These are phyloP conservation scores for Drechslerella stenobrocha DNA, from an alignment of 2,329 filamentous ascomycete genomes.

Conservation along the genomic window DNA sequence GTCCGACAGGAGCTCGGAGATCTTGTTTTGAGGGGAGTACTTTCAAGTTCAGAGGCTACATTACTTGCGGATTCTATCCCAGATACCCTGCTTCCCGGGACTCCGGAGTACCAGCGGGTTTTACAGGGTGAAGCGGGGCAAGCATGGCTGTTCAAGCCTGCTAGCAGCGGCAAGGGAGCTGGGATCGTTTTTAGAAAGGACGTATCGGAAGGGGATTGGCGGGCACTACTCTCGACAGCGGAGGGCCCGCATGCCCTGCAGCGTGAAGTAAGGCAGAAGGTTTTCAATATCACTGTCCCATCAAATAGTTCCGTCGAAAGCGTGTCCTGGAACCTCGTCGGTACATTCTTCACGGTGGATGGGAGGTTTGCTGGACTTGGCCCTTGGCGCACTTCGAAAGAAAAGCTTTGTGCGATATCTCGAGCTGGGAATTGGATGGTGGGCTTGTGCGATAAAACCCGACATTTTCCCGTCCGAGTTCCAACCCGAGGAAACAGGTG, in stretches of 20 bases:
- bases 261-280: constrained; percentile 40
- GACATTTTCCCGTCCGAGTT: constrained; percentile 15
- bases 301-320: not conserved
- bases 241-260: constrained; percentile 41
- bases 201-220: constrained; percentile 54
- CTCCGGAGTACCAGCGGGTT: constrained; percentile 51
- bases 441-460: constrained; percentile 21
- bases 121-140: constrained; percentile 46
- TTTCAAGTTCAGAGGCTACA: constrained; percentile 10
- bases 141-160: constrained; percentile 56
- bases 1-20: constrained; percentile 55
- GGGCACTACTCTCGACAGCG: not conserved
- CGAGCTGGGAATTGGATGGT: constrained; percentile 43
- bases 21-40: constrained; percentile 43
- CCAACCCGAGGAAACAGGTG: not conserved
- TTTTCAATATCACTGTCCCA: constrained; percentile 25
- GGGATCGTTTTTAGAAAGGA: constrained; percentile 58
- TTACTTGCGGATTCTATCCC: constrained; percentile 53
- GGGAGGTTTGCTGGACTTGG: constrained; percentile 35
- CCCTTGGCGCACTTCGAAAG: constrained; percentile 46
- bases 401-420: constrained; percentile 49
- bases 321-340: constrained; percentile 49
- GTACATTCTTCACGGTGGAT: constrained; percentile 49
- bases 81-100: constrained; percentile 55
- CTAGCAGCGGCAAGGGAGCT: constrained; percentile 56